phyloP scores from a whole-genome alignment of 106 monocot species.

The Acorus calamus region DNA sequence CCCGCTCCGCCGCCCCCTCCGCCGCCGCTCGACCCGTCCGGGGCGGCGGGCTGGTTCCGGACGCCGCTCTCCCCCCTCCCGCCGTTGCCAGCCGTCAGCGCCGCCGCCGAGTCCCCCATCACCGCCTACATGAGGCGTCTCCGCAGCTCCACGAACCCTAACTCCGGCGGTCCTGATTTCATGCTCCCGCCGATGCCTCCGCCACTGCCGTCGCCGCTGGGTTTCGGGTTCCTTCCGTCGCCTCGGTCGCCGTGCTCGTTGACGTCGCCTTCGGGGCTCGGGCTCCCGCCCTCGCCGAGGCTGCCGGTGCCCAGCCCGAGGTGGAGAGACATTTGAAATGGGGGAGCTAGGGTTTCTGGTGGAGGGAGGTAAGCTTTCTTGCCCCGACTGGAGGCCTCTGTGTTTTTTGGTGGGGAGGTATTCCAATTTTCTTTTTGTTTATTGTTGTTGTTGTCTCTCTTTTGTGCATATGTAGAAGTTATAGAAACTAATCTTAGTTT shows the following conservation, averaged over 20 bases:
- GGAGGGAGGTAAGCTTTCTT: too few relatives aligned
- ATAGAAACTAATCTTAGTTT: too few relatives aligned
- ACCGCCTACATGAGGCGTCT: constrained; percentile 13
- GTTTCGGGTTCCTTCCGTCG: not conserved
- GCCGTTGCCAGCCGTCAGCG: constrained; percentile 5
- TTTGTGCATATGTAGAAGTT: too few relatives aligned
- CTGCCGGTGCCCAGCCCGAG: constrained; percentile 5
- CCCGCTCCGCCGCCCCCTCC: not conserved
- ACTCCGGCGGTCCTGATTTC: too few relatives aligned
- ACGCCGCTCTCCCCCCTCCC: constrained; percentile 3
- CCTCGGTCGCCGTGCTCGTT: not conserved
- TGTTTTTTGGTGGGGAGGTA: too few relatives aligned
- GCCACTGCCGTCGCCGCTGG: constrained; percentile 8
- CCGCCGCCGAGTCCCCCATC: constrained; percentile 10
- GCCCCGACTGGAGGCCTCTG: too few relatives aligned
- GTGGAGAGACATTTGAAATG: constrained; percentile 1
- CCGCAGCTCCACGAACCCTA: not conserved
- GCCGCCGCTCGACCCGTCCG: not conserved
- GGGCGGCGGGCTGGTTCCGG: too few relatives aligned
- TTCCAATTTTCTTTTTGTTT: too few relatives aligned
- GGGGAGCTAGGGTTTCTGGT: too few relatives aligned
- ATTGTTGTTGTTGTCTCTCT: too few relatives aligned
- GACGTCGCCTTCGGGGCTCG: constrained; percentile 2
- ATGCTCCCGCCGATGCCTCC: too few relatives aligned
- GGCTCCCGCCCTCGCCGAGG: constrained; percentile 3